Evolutionary conservation across 192 early-diverging fungal genomes (phyloP), one percentile per base, ranked within the genome.

Genomic region (Entomortierella beljakovae): DNA sequence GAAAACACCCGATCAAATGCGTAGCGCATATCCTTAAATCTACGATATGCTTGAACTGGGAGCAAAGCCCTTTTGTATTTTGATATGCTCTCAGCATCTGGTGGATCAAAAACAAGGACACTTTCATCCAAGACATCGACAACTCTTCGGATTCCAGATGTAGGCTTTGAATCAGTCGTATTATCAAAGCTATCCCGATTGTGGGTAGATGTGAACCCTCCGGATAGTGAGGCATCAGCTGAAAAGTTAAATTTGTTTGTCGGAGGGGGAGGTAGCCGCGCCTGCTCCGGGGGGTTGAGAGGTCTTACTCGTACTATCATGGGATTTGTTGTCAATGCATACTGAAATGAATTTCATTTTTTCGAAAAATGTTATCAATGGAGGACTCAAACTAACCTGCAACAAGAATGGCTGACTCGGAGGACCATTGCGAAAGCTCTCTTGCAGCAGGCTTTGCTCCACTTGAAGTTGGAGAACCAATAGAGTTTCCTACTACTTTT

Each of bases 1-100:
- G 84, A 80, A 68, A 94, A 96, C 16, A 95, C 92, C 0, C 84
- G 75, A 73, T 96, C 95, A 71, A 94, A 96, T 4, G 85, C 88
- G 73, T 88, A 92, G 34, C 89, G 83, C 71, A 95, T 80, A 35
- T 90, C 87, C 80, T 92, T 91, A 80, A 91, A 88, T 32, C 90
- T 57, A 38, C 88, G 88, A 71, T 91, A 87, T 54, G 82, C 87
- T 76, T 84, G 88, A 57, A 68, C 92, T 72, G 59, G 92, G 70
- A 51, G 77, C 59, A 48, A 66, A 49, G 49, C 82, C 53, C 57
- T 71, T 50, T 80, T 83, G 75, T 68, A 74, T 33, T 64, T 66
- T 25, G 72, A 71, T 5, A 83, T 70, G 25, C 80, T 72, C 52
- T 76, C 77, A 29, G 87, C 81, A 31, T 89, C 87, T 16, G 87